Percentiles rank a stretch among this genome's conserved stretches.
Evolutionary conservation across 176 grass and related monocot genomes (phyloP).

Genomic region (Ensete ventricosum): DNA sequence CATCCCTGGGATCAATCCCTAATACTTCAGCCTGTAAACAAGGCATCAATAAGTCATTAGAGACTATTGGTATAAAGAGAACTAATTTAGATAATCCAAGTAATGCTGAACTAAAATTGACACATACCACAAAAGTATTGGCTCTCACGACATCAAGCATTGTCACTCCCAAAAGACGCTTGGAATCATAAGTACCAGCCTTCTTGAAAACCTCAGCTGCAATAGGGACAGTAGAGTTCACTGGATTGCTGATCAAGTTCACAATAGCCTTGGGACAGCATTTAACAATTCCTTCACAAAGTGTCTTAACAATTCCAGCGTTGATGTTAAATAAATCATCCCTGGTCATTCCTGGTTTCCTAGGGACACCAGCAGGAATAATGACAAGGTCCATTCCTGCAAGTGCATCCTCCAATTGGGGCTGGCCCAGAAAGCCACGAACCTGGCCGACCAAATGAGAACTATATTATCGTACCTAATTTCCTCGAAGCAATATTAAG

Average conservation of each 20-base stretch:
- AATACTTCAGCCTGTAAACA: conserved; percentile 75
- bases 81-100: neutral
- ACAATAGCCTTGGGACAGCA: conserved; percentile 73
- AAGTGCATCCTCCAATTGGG: conserved; percentile 77
- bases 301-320: conserved; percentile 73
- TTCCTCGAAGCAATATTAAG: neutral
- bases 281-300: conserved; percentile 72
- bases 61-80: neutral
- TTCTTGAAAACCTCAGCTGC: conserved; percentile 98
- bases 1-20: conserved; percentile 78
- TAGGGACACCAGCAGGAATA: conserved; percentile 89
- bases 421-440: conserved; percentile 65
- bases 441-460: conserved; percentile 37
- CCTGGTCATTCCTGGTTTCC: conserved; percentile 98
- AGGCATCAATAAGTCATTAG: conserved; percentile 1
- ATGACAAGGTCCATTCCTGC: conserved; percentile 91
- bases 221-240: conserved; percentile 92
- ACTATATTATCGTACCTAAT: neutral
- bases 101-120: conserved; percentile 10
- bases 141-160: conserved; percentile 96
- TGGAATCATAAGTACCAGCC: conserved; percentile 81
- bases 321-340: conserved; percentile 98
- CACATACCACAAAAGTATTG: conserved; percentile 93
- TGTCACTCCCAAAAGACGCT: conserved; percentile 85
- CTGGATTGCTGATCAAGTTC: conserved; percentile 94